These are phyloP conservation scores for Cucurbita pepo DNA, from an alignment of 306 rosid species.

Conservation along the genomic window DNA sequence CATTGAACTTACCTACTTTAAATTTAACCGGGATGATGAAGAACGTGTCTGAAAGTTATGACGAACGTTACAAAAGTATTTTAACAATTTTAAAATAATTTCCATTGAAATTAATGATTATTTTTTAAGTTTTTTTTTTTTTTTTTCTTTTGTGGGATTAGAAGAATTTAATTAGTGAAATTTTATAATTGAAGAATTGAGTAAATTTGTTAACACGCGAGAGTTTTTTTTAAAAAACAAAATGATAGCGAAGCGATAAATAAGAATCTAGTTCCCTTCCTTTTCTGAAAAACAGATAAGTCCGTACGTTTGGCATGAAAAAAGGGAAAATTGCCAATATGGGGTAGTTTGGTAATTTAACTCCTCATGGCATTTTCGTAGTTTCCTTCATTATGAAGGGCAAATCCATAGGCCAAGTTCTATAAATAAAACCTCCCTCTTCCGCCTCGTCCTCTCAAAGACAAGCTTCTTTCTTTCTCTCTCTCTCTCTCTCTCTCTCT, in stretches of 20 bases:
- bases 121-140: too few species aligned
- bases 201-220: background rate
- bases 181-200: background rate
- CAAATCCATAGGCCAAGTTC: background rate
- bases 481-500: background rate
- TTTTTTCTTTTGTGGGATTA: too few species aligned
- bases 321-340: background rate
- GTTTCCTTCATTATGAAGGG: background rate
- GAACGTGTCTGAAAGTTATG: too few species aligned
- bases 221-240: background rate
- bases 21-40: too few species aligned
- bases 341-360: background rate
- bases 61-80: too few species aligned
- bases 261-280: conserved; percentile 4
- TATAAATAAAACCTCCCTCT: background rate
- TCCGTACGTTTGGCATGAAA: background rate
- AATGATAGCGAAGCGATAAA: background rate
- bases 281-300: background rate
- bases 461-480: background rate
- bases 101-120: too few species aligned
- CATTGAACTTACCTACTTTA: too few species aligned
- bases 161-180: background rate
- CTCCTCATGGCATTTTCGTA: background rate
- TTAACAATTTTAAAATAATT: too few species aligned
- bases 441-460: background rate